Evolutionary conservation across 768 basidiomycete genomes (phyloP), one percentile per base, ranked within the genome.

Genomic region (Serendipita indica): DNA sequence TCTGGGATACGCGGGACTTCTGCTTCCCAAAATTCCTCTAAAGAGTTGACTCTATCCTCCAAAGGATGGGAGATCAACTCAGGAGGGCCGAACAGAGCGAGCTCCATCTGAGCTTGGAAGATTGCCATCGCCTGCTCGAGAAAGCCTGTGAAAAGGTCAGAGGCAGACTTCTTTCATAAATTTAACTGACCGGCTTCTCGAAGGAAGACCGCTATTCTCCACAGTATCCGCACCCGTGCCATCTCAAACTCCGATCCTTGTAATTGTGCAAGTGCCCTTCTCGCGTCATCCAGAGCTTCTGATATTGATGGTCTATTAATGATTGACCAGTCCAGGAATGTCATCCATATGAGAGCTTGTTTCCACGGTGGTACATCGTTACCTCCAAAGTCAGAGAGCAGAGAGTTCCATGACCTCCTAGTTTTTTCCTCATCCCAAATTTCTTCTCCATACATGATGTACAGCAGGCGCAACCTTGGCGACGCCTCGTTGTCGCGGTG

Each of bases 21-120:
- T 3, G 83, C 79, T 56, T 91, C 89, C 89, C 89, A 91, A 66
- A 86, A 91, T 57, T 81, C 79, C 70, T 89, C 87, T 3, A 91
- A 73, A 14, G 75, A 71, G 58, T 78, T 74, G 2, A 89, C 70
- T 57, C 76, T 77, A 3, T 63, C 65, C 20, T 75, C 70, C 33
- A 82, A 71, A 27, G 83, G 69, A 46, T 71, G 62, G 41, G 67
- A 68, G 35, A 65, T 64, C 1, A 84, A 65, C n/a, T 66, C 64
- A 25, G 72, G 68, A 0, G 86, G 86, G 22, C 73, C 58, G 60
- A 77, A 72, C 62, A 84, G 88, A 3, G 75, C 90, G 88, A 89
- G 64, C 70, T 90, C 89, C 14, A 83, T 79, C 69, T 91, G 86
- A 7, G 86, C 86, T 67, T 91, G 89, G 64, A 89, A 84, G 65